A percentile compares a stretch with the other conserved stretches of the same genome.
Conservation (phyloP, 2,329 filamentous ascomycete species). For the Xylaria sp. region DNA sequence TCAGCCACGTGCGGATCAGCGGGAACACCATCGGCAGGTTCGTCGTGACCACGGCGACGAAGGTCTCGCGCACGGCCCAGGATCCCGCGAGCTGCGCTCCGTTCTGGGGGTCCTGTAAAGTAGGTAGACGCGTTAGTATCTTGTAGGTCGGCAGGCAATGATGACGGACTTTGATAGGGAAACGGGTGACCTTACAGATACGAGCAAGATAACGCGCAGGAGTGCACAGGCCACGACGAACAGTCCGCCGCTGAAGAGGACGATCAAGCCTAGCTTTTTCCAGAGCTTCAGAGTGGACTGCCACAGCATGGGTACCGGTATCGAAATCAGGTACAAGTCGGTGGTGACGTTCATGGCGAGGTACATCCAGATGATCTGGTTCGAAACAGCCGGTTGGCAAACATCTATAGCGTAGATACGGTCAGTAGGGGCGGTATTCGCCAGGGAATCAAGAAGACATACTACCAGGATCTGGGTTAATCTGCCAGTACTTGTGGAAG, state of each 20-base stretch:
- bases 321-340: conserved; percentile 62
- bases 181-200: conserved; percentile 34
- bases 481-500: conserved; percentile 56
- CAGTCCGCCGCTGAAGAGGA: conserved; percentile 44
- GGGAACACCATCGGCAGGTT: conserved; percentile 51
- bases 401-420: conserved; percentile 37
- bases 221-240: conserved; percentile 46
- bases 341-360: conserved; percentile 57
- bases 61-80: conserved; percentile 49
- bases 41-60: conserved; percentile 47
- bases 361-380: conserved; percentile 50
- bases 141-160: background rate
- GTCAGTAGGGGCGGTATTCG: conserved; percentile 17
- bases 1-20: conserved; percentile 44
- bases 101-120: conserved; percentile 43
- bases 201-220: conserved; percentile 42
- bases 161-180: background rate
- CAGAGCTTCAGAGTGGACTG: conserved; percentile 38
- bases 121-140: background rate
- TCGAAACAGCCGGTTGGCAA: conserved; percentile 51
- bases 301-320: conserved; percentile 57
- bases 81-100: conserved; percentile 45
- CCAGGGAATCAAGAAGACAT: conserved; percentile 28
- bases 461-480: conserved; percentile 57
- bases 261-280: conserved; percentile 43